Evolutionary conservation across 805 yeast species (phyloP), one percentile per base, ranked within the genome.

Genomic region (Saturnispora galanensis): DNA sequence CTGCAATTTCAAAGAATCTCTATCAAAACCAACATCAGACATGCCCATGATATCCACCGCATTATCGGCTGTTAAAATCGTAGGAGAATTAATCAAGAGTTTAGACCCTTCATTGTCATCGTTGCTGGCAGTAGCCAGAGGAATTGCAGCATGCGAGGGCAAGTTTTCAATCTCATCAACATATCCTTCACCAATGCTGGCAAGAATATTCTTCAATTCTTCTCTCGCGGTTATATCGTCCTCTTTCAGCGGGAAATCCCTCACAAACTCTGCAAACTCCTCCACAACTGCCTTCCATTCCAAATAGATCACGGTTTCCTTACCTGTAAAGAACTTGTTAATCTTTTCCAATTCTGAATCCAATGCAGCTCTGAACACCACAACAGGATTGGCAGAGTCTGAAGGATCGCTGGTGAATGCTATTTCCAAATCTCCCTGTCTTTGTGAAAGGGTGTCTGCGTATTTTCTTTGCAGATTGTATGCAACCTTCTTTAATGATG

Each of bases 401-500:
- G 64, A 64, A 50, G 63, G 52, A 50, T 60, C 52, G 9, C 62
- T 52, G 6, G 54, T 46, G 31, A 64, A 59, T n/a, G 58, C 56
- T 17, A 56, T 56, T 26, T 52, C 47, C 31, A 56, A 65, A 3
- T 59, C 60, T 18, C 49, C 44, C 26, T 45, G 46, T 13, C 50
- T 44, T 30, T 47, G 47, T 12, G 52, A 49, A 55, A 60, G 39
- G 49, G 63, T 31, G 55, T 63, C 48, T 5, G 58, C 60, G 39
- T 59, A 49, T 32, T 84, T 87, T 56, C 89, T 72, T 58, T 93
- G 97, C 39, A 90, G 69, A 13, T 79, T 70, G 62, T 89, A 90
- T 28, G 89, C 84, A 35, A 84, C 72, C 65, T 85, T 86, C 62
- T 93, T 90, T 47, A 93, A 69, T 33, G 84, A 80, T 1, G 95